Base-by-base conservation (phyloP, 2,329 filamentous ascomycete species). In the Geosmithia flava region DNA sequence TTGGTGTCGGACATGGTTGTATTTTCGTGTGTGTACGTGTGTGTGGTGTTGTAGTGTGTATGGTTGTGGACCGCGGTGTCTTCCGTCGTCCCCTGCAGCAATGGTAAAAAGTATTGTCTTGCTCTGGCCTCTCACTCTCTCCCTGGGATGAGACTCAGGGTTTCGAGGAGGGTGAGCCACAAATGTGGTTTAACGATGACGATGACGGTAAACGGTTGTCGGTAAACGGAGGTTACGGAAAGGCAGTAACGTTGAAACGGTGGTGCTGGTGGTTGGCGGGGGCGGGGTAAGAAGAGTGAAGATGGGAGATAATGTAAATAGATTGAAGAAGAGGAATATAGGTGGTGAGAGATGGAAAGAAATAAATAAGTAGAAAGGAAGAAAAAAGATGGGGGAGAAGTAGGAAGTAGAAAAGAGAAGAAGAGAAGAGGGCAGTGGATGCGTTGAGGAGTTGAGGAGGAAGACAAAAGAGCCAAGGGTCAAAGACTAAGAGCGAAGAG, bases 21-120 rank as follows among this genome's bases (percentile, higher is more conserved):
- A 30, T 30, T 30, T 6, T 30, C 64, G 55, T 67, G 64, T 48
- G 62, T 58, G 52, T 62, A 61, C 60, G 39, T 41, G 39, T 41
- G n/a, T 41, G 29, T 30, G 6, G 29, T 30, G 39, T 41, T n/a
- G n/a, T n/a, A n/a, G 39, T 19, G 6, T 41, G 39, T 41, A 16
- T 41, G 7, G 39, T 7, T 30, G 29, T 30, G n/a, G n/a, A n/a
- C n/a, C n/a, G 33, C 33, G 33, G 11, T 13, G 33, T 37, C 33
- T 13, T 11, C n/a, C 23, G 23, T 27, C 23, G 23, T 27, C 23
- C n/a, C 23, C 23, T 27, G 23, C 23, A 27, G 23, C 8, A 8
- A 8, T 27, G 23, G 23, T 27, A 4, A 27, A 4, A 27, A 27
- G 23, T 27, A 27, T 5, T 37, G 33, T 37, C 33, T 37, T 5